Evolutionary conservation across 2,329 filamentous ascomycete species (phyloP).

Genomic region (Mycosphaerella arachidis): DNA sequence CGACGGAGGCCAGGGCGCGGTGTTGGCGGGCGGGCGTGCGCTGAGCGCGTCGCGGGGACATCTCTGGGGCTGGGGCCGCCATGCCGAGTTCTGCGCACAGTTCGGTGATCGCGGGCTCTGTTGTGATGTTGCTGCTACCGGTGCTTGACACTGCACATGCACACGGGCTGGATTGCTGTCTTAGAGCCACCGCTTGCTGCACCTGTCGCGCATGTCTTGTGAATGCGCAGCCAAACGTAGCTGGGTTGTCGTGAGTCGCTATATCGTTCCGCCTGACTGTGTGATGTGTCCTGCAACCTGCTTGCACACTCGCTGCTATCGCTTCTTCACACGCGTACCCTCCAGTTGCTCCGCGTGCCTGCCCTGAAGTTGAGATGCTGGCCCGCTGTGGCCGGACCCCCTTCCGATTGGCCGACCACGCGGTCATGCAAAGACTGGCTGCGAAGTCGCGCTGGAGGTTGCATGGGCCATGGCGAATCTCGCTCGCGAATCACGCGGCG

Average conservation of each 20-base stretch:
- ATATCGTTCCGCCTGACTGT: neutral
- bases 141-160: neutral
- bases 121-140: slow-evolving; percentile 1
- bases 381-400: neutral
- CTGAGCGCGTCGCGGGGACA: slow-evolving; percentile 26
- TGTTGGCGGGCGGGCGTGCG: slow-evolving; percentile 27
- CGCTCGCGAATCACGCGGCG: neutral
- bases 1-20: slow-evolving; percentile 25
- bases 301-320: neutral
- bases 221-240: neutral
- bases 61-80: slow-evolving; percentile 24
- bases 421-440: neutral
- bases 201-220: slow-evolving; percentile 6
- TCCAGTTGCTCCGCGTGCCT: neutral
- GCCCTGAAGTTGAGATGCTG: neutral
- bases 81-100: slow-evolving; percentile 10
- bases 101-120: neutral
- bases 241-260: neutral
- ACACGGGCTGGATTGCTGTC: slow-evolving; percentile 3
- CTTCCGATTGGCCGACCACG: too few relatives aligned
- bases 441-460: neutral
- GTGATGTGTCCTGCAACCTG: neutral
- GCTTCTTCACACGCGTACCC: neutral
- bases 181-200: slow-evolving; percentile 1
- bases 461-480: neutral